Conservation (phyloP, 2,329 filamentous ascomycete genomes). For the Scolecobasidium constrictum region DNA sequence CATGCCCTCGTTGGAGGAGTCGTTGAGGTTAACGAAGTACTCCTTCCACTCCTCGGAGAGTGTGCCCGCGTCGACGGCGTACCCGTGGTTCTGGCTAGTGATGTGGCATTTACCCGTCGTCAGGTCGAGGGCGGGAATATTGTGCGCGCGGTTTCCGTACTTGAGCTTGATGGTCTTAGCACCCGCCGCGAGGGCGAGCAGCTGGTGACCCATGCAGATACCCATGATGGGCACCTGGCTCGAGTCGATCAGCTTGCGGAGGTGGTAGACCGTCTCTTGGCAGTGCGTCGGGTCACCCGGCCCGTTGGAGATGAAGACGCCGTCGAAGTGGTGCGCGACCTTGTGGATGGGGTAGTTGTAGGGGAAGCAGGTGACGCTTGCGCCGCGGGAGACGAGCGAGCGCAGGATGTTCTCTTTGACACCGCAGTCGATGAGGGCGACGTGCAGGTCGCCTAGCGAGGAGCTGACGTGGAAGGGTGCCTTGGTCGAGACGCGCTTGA, state of each 20-base stretch:
- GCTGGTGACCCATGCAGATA: slow-evolving; percentile 95
- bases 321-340: slow-evolving; percentile 94
- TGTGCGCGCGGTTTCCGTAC: slow-evolving; percentile 98
- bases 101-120: slow-evolving; percentile 97
- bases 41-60: slow-evolving; percentile 85
- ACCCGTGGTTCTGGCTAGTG: slow-evolving; percentile 96
- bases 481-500: slow-evolving; percentile 95
- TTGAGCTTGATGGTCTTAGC: slow-evolving; percentile 94
- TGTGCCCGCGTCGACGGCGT: slow-evolving; percentile 79
- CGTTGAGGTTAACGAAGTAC: slow-evolving; percentile 97
- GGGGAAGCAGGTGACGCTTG: slow-evolving; percentile 87
- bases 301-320: slow-evolving; percentile 98
- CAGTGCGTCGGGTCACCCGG: slow-evolving; percentile 97
- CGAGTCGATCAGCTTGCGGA: slow-evolving; percentile 82
- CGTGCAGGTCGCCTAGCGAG: slow-evolving; percentile 70
- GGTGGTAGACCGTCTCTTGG: slow-evolving; percentile 86
- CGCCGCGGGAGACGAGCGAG: slow-evolving; percentile 81
- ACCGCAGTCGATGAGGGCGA: slow-evolving; percentile 93
- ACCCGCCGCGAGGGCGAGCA: slow-evolving; percentile 80
- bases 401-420: slow-evolving; percentile 99
- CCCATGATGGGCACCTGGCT: slow-evolving; percentile 82
- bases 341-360: slow-evolving; percentile 98
- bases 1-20: slow-evolving; percentile 94
- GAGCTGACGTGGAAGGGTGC: slow-evolving; percentile 92
- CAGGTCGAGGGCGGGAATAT: slow-evolving; percentile 90